Evolutionary conservation across 495 filamentous ascomycete species (phyloP), one percentile per base, ranked within the genome.

Genomic region (Penicillium coffeae): DNA sequence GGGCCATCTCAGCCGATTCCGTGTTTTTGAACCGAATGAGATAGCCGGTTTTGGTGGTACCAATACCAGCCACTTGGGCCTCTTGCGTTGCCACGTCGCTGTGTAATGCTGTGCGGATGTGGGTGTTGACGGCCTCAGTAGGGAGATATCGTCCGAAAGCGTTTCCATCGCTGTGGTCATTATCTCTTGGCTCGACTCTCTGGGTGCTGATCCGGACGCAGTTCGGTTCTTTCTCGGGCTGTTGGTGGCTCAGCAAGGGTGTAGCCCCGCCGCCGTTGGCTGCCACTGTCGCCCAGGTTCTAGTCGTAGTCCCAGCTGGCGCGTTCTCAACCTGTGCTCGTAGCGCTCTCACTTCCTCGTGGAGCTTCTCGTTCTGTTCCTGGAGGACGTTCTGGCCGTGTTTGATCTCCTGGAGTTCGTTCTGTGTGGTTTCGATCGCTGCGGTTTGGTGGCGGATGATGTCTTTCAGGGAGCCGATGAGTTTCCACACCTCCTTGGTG

Each of bases 1-100:
- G 33, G 36, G 59, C 47, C n/a, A 19, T 22, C 0, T 56, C 41
- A 7, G 59, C 56, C 22, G 52, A 56, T 43, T 56, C 52, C 16
- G 41, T 1, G 39, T 56, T 21, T 34, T 51, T 57, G 19, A 59
- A 62, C 16, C 52, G 55, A 45, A 62, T 59, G 10, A 62, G 1
- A 38, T 62, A 59, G 0, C 59, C 50, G 0, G 53, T 59, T 21
- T 55, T 58, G 25, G 54, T 61, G 30, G 54, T 60, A 35, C 51
- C 35, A 32, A 53, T 30, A 1, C 51, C 45, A 2, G 51, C 51
- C 9, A 61, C 46, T 44, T 55, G 22, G 36, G 41, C 48, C 34
- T 52, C 50, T 48, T 61, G 48, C 0, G 47, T 58, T n/a, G 41
- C 8, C 13, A n/a, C 8, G 10, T 32, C 51, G 50, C 30, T 56